Evolutionary conservation across 306 rosid species (phyloP).

Genomic region (Vachellia pachyceras): DNA sequence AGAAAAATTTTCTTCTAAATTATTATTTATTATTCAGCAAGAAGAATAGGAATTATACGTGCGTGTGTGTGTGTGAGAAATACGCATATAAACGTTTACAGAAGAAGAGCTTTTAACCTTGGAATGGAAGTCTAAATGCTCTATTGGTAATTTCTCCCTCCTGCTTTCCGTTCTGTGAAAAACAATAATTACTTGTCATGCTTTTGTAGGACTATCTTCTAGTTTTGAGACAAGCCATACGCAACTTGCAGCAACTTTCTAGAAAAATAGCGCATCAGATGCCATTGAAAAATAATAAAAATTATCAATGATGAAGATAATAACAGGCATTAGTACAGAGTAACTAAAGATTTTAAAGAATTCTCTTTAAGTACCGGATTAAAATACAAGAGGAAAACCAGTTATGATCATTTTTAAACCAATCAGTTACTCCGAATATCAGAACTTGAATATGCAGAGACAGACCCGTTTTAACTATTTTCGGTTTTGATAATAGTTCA

Average conservation of each 20-base stretch:
- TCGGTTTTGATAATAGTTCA: not conserved
- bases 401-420: slow-evolving; percentile 13
- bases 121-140: slow-evolving; percentile 77
- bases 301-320: too few relatives aligned
- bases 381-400: not conserved
- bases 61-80: too few relatives aligned
- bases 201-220: slow-evolving; percentile 89
- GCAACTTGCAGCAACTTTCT: slow-evolving; percentile 98
- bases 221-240: slow-evolving; percentile 96
- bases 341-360: not conserved
- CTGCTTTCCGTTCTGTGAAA: slow-evolving; percentile 95
- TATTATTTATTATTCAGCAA: slow-evolving; percentile 19
- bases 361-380: not conserved
- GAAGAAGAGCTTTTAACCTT: slow-evolving; percentile 61
- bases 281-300: not conserved
- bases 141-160: slow-evolving; percentile 81
- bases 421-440: not conserved
- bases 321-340: not conserved
- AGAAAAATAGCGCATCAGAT: slow-evolving; percentile 28
- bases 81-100: not conserved
- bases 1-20: not conserved
- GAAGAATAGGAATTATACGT: not conserved
- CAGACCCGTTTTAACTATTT: not conserved
- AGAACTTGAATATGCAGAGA: not conserved
- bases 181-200: slow-evolving; percentile 86